A percentile compares a stretch with the other conserved stretches of the same genome.
Conservation (phyloP, 805 yeast genomes). For the Metschnikowia baotianmanensis region DNA sequence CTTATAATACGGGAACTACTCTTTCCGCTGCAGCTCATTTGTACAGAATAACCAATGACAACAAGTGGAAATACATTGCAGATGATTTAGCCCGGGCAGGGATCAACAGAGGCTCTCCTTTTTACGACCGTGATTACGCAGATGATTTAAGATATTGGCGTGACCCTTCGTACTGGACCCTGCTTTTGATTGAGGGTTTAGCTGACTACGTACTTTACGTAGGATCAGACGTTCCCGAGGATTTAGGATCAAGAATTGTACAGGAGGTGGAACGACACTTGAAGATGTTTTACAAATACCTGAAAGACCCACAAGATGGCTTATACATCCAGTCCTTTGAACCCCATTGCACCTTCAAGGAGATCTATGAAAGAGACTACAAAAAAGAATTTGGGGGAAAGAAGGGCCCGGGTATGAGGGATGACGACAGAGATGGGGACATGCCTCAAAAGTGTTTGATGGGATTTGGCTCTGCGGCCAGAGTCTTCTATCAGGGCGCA, state of each 20-base stretch:
- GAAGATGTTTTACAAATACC: slow-evolving; percentile 54
- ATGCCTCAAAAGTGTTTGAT: slow-evolving; percentile 51
- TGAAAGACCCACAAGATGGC: slow-evolving; percentile 57
- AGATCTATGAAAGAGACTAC: slow-evolving; percentile 48
- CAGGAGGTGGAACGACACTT: slow-evolving; percentile 53
- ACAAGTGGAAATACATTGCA: slow-evolving; percentile 69
- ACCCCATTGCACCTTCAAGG: slow-evolving; percentile 51
- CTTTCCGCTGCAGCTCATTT: slow-evolving; percentile 69
- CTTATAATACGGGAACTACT: slow-evolving; percentile 68
- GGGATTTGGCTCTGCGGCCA: slow-evolving; percentile 65
- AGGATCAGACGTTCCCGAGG: slow-evolving; percentile 40
- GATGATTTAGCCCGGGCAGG: slow-evolving; percentile 56
- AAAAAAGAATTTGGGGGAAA: slow-evolving; percentile 53
- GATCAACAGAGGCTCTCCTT: slow-evolving; percentile 51
- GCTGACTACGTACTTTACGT: slow-evolving; percentile 60
- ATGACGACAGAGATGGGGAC: slow-evolving; percentile 48
- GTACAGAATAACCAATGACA: slow-evolving; percentile 90
- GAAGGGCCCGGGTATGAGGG: slow-evolving; percentile 48
- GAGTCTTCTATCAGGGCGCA: slow-evolving; percentile 67
- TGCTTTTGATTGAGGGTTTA: slow-evolving; percentile 62
- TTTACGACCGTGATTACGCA: slow-evolving; percentile 64
- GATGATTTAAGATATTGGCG: slow-evolving; percentile 58
- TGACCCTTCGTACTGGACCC: slow-evolving; percentile 61
- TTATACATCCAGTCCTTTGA: slow-evolving; percentile 59
- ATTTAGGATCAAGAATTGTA: slow-evolving; percentile 33